phyloP scores from a whole-genome alignment of 208 protist species.

The Cochliopodium minus region DNA sequence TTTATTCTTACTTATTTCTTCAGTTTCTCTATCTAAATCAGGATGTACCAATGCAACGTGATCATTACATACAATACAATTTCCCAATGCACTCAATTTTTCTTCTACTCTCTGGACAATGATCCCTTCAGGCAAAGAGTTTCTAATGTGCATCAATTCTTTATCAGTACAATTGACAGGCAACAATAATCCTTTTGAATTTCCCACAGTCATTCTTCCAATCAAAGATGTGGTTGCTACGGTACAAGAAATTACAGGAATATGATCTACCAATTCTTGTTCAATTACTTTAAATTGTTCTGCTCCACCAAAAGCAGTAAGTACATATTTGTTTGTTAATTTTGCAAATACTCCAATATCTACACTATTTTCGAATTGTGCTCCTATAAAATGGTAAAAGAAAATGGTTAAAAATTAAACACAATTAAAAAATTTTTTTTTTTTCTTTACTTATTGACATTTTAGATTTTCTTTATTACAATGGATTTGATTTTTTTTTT shows the following conservation, averaged over 20 bases:
- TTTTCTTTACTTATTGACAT: too few relatives aligned
- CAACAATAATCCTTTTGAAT: conserved; percentile 92
- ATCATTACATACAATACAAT: conserved; percentile 98
- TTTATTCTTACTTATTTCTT: conserved; percentile 89
- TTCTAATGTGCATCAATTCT: conserved; percentile 95
- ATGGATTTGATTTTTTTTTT: too few relatives aligned
- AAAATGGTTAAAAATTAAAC: too few relatives aligned
- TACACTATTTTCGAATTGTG: conserved; percentile 92
- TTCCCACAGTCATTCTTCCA: conserved; percentile 85
- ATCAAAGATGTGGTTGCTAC: conserved; percentile 86
- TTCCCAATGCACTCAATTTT: conserved; percentile 91
- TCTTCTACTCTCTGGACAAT: conserved; percentile 91
- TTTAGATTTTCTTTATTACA: too few relatives aligned
- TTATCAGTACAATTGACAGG: conserved; percentile 93
- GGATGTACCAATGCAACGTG: conserved; percentile 98
- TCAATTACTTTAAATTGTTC: conserved; percentile 98
- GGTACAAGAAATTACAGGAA: conserved; percentile 88
- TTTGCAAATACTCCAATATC: conserved; percentile 97
- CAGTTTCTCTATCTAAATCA: conserved; percentile 94
- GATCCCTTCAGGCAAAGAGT: conserved; percentile 90
- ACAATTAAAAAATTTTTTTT: too few relatives aligned
- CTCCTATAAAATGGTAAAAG: too few relatives aligned
- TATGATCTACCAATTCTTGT: conserved; percentile 87
- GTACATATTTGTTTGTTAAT: conserved; percentile 97
- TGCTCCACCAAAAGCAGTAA: conserved; percentile 82